Percentiles rank a stretch among this genome's conserved stretches.
These are phyloP conservation scores for Fusarium sp. DNA, from an alignment of 2,329 filamentous ascomycete genomes.

Conservation along the genomic window DNA sequence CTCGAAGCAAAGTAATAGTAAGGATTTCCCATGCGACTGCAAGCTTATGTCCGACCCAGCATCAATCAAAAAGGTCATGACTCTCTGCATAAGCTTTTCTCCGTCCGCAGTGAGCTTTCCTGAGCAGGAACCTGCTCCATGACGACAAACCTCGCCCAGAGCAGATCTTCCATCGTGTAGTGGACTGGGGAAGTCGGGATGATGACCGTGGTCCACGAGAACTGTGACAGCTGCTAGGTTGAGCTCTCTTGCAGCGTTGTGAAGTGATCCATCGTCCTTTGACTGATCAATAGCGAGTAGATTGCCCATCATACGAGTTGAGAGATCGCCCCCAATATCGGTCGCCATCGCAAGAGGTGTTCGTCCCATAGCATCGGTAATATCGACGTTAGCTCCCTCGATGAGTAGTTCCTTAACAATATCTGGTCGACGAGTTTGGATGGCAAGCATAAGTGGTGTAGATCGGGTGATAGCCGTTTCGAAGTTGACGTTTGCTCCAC, in stretches of 20 bases:
- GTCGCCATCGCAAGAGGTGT: conserved; percentile 72
- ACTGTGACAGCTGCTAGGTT: conserved; percentile 67
- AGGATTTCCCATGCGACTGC: conserved; percentile 67
- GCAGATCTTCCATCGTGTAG: conserved; percentile 71
- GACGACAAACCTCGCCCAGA: conserved; percentile 71
- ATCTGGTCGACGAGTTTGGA: conserved; percentile 66
- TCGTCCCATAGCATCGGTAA: conserved; percentile 65
- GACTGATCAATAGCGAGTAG: conserved; percentile 67
- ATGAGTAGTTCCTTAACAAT: conserved; percentile 67
- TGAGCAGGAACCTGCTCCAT: conserved; percentile 56
- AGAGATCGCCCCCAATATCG: conserved; percentile 62
- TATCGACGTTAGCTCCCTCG: conserved; percentile 69
- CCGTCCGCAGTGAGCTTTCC: conserved; percentile 58
- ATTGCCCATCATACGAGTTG: conserved; percentile 64
- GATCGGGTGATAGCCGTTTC: conserved; percentile 62
- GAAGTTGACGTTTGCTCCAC: conserved; percentile 66
- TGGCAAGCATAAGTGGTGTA: conserved; percentile 70
- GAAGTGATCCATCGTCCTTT: conserved; percentile 73
- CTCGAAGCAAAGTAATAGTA: conserved; percentile 70
- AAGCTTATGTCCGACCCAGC: conserved; percentile 67
- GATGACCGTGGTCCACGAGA: conserved; percentile 68
- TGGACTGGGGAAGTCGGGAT: conserved; percentile 72
- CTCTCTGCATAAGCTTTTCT: conserved; percentile 66
- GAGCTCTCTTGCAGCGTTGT: conserved; percentile 70
- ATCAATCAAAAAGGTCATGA: conserved; percentile 67